Evolutionary conservation across 352 stramenopile genomes (phyloP), one percentile per base, ranked within the genome.

Genomic region (Elongisporangium senticosum): DNA sequence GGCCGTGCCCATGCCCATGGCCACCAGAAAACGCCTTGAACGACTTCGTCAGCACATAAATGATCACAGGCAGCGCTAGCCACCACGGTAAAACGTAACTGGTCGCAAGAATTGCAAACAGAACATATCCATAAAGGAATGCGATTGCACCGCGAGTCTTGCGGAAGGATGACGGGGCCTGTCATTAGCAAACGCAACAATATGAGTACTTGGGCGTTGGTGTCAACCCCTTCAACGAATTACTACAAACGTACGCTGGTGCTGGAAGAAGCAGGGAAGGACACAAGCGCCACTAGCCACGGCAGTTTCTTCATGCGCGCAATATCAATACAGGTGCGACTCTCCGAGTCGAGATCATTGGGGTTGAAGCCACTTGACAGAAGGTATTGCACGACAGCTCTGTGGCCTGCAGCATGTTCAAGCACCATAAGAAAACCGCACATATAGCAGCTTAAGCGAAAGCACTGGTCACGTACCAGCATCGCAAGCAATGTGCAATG

Each of bases 1-100:
- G 59, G 6, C 72, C 78, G 55, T 88, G 77, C 0, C 65, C 67
- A 54, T 82, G 74, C 1, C 67, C 66, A 40, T 74, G 63, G 10
- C 70, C 40, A 59, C 74, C 59, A 7, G 55, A 64, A 47, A 87
- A 87, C 1, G 64, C 66, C 8, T 66, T 63, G 11, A 89, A 56
- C 4, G 72, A 87, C 20, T 82, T 79, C 49, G 59, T 67, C 13
- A 90, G 55, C 20, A 86, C 53, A 11, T 89, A 28, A 6, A 76
- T 51, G 39, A 93, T 86, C 17, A 91, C 57, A 6, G 80, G 81
- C 28, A 90, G 22, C 0, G 79, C 67, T 3, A 91, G 55, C 67
- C 80, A 93, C 79, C 79, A 93, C 20, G 81, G 74, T n/a, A 88
- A 56, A 52, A 69, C 82, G 50, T 89, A 88, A 37, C 72, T 86